Base-by-base conservation (phyloP, 257 asterid species). In the Cinchona pubescens region DNA sequence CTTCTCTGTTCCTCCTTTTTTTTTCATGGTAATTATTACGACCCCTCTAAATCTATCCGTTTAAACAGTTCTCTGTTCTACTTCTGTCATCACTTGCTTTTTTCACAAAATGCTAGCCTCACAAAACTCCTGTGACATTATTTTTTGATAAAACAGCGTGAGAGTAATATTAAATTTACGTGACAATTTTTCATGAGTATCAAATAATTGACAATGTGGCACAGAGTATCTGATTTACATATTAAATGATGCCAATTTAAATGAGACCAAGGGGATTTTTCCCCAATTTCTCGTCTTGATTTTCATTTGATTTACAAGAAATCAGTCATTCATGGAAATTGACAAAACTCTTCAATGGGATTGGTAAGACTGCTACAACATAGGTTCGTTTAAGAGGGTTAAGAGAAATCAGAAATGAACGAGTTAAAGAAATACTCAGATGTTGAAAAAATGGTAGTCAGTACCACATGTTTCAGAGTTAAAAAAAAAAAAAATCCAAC, bases 31-130 rank as follows among this genome's bases (percentile, higher is more conserved):
- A 61, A 69, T 69, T 74, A 74, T 74, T 74, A 67, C 53, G 74
- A 29, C 32, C n/a, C 61, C 60, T 62, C 71, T 2, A 59, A 56
- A 14, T 59, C 80, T 76, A 76, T 76, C 80, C 80, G 60, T 69
- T 60, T 43, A 37, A 76, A 69, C 55, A 76, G 71, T 76, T 32
- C 42, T 10, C 1, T 71, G 51, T 60, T 13, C 21, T 8, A 0
- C 67, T 29, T 4, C 2, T 6, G 2, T 23, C 32, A 7, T 38
- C 19, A 7, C 32, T 21, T 65, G 21, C 29, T 65, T 56, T 40
- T 23, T 56, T 14, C 13, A 7, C 3, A 7, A 56, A 59, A 10
- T 59, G 19, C 19, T 59, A 9, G 21, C 65, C 65, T 3, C 37
- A 59, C 37, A 27, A 59, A 59, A 10, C 27, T 55, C 2, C 7